Evolutionary conservation across 2,329 filamentous ascomycete genomes (phyloP), one percentile per base, ranked within the genome.

Genomic region (Botryotinia calthae): DNA sequence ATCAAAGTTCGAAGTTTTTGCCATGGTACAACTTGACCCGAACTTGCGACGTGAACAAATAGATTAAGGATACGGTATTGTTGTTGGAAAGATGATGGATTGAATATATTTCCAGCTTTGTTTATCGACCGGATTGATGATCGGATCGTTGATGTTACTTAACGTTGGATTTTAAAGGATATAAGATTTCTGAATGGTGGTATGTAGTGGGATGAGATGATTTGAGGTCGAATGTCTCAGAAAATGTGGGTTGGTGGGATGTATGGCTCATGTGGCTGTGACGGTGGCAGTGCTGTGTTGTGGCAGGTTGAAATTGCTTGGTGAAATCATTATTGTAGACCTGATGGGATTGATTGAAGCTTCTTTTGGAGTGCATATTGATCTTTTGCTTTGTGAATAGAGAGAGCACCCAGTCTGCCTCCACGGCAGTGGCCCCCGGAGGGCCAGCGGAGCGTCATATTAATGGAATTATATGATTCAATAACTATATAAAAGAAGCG

Each of bases 391-490:
- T 37, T 2, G 18, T 40, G 6, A 10, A 18, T 18, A n/a, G 48
- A 40, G 25, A n/a, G 48, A 40, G 25, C 18, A 9, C 8, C 59
- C 42, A 63, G 61, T 63, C 61, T 42, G 61, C 37, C 61, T 10
- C 61, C 61, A 63, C 61, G 61, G 61, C 61, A 63, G 61, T 42
- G 37, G 61, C 40, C 61, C 61, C 40, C 61, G 40, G 37, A 20
- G 40, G 61, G n/a, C 61, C 40, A 63, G 61, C 40, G 25, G 37
- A 42, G 37, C 61, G 61, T 44, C 61, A 42, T 59, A 31, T 61
- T 4, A 2, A 12, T 59, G 37, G 37, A 7, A 37, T 37, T 37
- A 37, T 37, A 37, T 37, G 37, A 34, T n/a, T n/a, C n/a, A n/a
- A n/a, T n/a, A n/a, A n/a, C n/a, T n/a, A n/a, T n/a, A n/a, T n/a